Evolutionary conservation across 1,284 basidiomycete species (phyloP).

Genomic region (Fomitopsis palustris): DNA sequence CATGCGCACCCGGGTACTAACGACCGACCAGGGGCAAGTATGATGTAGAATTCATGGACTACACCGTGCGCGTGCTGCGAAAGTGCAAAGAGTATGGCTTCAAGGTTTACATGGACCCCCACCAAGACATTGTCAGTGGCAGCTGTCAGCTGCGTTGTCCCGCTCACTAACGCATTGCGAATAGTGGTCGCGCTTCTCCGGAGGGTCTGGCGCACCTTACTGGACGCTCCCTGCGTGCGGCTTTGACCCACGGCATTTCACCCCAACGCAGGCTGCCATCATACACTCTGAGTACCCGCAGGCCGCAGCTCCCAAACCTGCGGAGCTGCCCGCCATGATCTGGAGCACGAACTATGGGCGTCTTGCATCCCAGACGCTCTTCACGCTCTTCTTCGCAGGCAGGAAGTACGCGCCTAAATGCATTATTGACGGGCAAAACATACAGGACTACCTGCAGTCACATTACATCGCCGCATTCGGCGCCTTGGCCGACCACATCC

Average conservation of each 20-base stretch:
- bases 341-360: conserved; percentile 97
- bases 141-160: not conserved
- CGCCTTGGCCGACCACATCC: conserved; percentile 73
- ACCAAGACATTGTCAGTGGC: conserved; percentile 85
- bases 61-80: conserved; percentile 80
- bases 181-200: conserved; percentile 96
- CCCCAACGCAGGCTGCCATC: conserved; percentile 82
- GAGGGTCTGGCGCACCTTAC: conserved; percentile 93
- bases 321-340: conserved; percentile 85
- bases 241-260: conserved; percentile 83
- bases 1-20: not conserved
- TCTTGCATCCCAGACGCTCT: conserved; percentile 84
- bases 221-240: conserved; percentile 95
- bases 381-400: conserved; percentile 95
- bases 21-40: conserved; percentile 69
- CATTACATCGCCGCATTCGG: conserved; percentile 84
- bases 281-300: conserved; percentile 87
- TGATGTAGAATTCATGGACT: conserved; percentile 91
- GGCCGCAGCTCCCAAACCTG: conserved; percentile 61
- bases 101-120: conserved; percentile 91
- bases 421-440: conserved; percentile 88
- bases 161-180: not conserved
- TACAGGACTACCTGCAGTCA: conserved; percentile 90
- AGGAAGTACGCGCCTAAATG: conserved; percentile 88
- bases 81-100: conserved; percentile 97